Evolutionary conservation across 1,284 basidiomycete genomes (phyloP).

Genomic region (Mycosarcoma maydis): DNA sequence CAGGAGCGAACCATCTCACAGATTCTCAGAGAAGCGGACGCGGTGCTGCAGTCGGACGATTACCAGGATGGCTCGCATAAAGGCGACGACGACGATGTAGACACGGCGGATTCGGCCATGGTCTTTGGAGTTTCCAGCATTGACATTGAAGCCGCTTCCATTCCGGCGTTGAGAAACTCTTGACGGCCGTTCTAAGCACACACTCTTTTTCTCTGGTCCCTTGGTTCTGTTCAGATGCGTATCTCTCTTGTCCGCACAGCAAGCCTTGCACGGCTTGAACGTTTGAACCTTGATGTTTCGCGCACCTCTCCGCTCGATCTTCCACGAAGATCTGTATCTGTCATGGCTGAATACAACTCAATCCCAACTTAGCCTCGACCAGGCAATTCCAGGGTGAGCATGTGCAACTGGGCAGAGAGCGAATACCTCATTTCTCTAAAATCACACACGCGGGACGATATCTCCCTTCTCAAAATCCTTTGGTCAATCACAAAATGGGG

Average conservation of each 20-base stretch:
- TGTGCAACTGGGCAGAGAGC: not conserved
- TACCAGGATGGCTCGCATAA: constrained; percentile 5
- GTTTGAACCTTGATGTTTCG: too few species aligned
- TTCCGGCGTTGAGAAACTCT: constrained; percentile 5
- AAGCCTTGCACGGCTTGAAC: too few species aligned
- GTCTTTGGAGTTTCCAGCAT: constrained; percentile 28
- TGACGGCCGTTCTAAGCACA: constrained; percentile 1
- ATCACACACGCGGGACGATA: constrained; percentile 9
- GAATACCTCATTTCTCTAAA: not conserved
- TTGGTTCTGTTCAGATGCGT: not conserved
- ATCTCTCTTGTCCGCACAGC: too few species aligned
- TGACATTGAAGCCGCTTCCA: constrained; percentile 8
- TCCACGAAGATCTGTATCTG: constrained; percentile 10
- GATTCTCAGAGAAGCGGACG: constrained; percentile 49
- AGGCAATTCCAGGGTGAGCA: too few species aligned
- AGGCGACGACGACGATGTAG: constrained; percentile 4
- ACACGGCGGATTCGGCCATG: constrained; percentile 23
- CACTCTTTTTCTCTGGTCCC: not conserved
- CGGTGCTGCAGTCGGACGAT: constrained; percentile 40
- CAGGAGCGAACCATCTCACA: constrained; percentile 52
- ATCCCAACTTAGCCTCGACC: not conserved
- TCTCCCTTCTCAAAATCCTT: not conserved
- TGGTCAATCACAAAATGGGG: too few species aligned
- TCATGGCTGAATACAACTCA: not conserved
- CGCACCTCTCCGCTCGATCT: constrained; percentile 2